A percentile compares a stretch with the other conserved stretches of the same genome.
Evolutionary conservation across 495 filamentous ascomycete species (phyloP).

Genomic region (Aspergillus olivimuriae): DNA sequence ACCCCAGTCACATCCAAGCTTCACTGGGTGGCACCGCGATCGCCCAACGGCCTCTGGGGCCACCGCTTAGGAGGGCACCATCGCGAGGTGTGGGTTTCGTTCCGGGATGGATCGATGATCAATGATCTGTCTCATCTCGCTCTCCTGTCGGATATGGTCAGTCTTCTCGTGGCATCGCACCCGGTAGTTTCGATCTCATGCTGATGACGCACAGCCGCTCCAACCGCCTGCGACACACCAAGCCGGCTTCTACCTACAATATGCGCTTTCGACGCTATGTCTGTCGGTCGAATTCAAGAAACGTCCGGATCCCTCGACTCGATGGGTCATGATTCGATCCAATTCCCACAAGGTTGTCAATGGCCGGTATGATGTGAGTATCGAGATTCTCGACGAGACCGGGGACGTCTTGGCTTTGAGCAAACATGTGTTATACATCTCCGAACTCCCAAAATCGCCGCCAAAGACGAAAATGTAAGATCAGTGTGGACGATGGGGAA

Average conservation of each 20-base stretch:
- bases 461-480: slow-evolving; percentile 4
- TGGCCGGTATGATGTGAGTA: slow-evolving; percentile 16
- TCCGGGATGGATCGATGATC: slow-evolving; percentile 15
- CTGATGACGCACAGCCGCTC: slow-evolving; percentile 8
- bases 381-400: slow-evolving; percentile 14
- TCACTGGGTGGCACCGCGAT: slow-evolving; percentile 16
- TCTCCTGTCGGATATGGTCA: slow-evolving; percentile 16
- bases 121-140: slow-evolving; percentile 14
- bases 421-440: slow-evolving; percentile 16
- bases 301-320: slow-evolving; percentile 13
- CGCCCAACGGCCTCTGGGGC: slow-evolving; percentile 15
- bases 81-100: slow-evolving; percentile 20
- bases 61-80: slow-evolving; percentile 18
- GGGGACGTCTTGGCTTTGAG: slow-evolving; percentile 14
- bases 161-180: background rate
- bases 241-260: slow-evolving; percentile 11
- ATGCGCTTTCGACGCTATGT: slow-evolving; percentile 19
- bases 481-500: too few species aligned
- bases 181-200: background rate
- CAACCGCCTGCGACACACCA: slow-evolving; percentile 20
- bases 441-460: slow-evolving; percentile 1
- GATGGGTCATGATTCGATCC: slow-evolving; percentile 18
- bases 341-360: slow-evolving; percentile 13
- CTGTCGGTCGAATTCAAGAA: slow-evolving; percentile 21
- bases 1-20: slow-evolving; percentile 17